These are phyloP conservation scores for Thalia dealbata DNA, from an alignment of 176 grass and related monocot genomes.

Conservation along the genomic window DNA sequence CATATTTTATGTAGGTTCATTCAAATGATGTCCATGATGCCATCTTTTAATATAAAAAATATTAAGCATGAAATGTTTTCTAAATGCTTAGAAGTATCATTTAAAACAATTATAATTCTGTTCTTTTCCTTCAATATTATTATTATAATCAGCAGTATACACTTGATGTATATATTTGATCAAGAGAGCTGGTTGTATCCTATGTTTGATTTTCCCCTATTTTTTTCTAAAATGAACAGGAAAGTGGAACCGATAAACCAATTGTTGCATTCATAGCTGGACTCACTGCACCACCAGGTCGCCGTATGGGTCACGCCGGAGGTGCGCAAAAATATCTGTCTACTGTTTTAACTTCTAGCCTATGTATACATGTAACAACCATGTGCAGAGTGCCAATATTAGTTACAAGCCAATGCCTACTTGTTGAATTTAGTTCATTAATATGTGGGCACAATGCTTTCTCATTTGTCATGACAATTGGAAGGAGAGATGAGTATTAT, in stretches of 20 bases:
- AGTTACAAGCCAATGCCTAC: neutral
- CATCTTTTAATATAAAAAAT: too few relatives aligned
- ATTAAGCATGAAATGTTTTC: too few relatives aligned
- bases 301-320: conserved; percentile 99
- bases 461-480: neutral
- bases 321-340: conserved; percentile 31
- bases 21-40: too few relatives aligned
- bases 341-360: neutral
- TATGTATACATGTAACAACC: neutral
- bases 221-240: conserved; percentile 34
- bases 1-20: too few relatives aligned
- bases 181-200: neutral
- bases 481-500: neutral
- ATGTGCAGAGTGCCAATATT: neutral
- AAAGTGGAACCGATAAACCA: conserved; percentile 79
- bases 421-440: neutral
- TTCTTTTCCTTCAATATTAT: too few relatives aligned
- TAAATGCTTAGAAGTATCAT: too few relatives aligned
- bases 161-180: too few relatives aligned
- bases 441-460: neutral
- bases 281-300: conserved; percentile 93
- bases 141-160: too few relatives aligned
- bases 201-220: neutral
- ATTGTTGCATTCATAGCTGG: conserved; percentile 99
- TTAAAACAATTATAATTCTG: too few relatives aligned